These are phyloP conservation scores for Stylosanthes scabra DNA, from an alignment of 331 rosid genomes.

Conservation along the genomic window DNA sequence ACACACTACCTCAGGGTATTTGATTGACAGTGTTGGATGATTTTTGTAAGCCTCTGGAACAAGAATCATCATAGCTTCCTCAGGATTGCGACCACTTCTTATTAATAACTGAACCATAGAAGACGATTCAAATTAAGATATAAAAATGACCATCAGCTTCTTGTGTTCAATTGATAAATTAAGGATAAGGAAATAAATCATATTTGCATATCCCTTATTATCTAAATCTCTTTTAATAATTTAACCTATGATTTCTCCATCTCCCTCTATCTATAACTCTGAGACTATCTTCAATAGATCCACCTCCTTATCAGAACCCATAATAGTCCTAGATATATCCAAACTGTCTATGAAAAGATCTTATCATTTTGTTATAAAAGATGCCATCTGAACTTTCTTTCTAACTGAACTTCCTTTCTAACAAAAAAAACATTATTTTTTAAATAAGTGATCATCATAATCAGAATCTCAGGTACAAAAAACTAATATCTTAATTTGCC, in stretches of 20 bases:
- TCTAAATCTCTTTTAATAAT: too few relatives aligned
- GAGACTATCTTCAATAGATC: too few relatives aligned
- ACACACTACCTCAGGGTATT: conserved; percentile 89
- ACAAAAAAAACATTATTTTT: conserved; percentile 12
- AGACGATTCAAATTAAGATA: conserved; percentile 38
- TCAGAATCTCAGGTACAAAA: conserved; percentile 29
- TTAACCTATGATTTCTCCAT: too few relatives aligned
- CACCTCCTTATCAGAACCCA: too few relatives aligned
- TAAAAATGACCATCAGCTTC: conserved; percentile 32
- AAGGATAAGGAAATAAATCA: too few relatives aligned
- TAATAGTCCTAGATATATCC: too few relatives aligned
- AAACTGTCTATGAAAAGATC: too few relatives aligned
- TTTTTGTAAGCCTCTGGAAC: conserved; percentile 99
- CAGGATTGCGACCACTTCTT: conserved; percentile 93
- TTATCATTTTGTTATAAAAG: too few relatives aligned
- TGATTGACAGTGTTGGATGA: conserved; percentile 87
- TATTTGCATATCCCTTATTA: too few relatives aligned
- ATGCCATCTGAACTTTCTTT: too few relatives aligned
- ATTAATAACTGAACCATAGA: conserved; percentile 71
- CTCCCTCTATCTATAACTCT: too few relatives aligned
- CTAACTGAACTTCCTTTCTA: too few relatives aligned
- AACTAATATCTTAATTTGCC: conserved; percentile 19
- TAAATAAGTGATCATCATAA: conserved; percentile 14
- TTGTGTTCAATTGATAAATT: conserved; percentile 4
- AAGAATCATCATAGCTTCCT: conserved; percentile 97